A percentile compares a stretch with the other conserved stretches of the same genome.
Evolutionary conservation across 495 filamentous ascomycete species (phyloP).

Genomic region (Talaromyces ruber): DNA sequence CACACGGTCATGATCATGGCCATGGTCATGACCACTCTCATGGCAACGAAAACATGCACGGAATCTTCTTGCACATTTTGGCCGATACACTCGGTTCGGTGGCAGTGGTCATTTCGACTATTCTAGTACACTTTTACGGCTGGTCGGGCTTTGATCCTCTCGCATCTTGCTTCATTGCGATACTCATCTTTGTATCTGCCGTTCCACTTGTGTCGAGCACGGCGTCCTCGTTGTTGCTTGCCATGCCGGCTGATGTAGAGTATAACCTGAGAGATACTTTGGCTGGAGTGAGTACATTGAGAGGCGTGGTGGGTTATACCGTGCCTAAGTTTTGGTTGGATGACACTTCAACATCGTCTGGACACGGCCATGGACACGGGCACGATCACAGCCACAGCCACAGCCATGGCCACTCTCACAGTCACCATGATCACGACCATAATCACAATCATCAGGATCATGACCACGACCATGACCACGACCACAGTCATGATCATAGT

Average conservation of each 20-base stretch:
- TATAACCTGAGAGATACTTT: slow-evolving; percentile 82
- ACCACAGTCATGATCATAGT: slow-evolving; percentile 12
- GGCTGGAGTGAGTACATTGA: slow-evolving; percentile 69
- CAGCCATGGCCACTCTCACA: slow-evolving; percentile 11
- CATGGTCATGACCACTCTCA: slow-evolving; percentile 68
- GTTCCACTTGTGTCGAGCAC: slow-evolving; percentile 81
- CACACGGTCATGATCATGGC: slow-evolving; percentile 45
- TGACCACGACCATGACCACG: slow-evolving; percentile 2
- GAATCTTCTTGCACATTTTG: slow-evolving; percentile 95
- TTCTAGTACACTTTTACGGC: slow-evolving; percentile 72
- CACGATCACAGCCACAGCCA: slow-evolving; percentile 7
- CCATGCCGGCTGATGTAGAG: slow-evolving; percentile 77
- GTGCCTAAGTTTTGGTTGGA: slow-evolving; percentile 94
- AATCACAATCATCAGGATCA: slow-evolving; percentile 7
- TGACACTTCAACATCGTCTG: slow-evolving; percentile 42
- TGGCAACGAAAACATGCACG: slow-evolving; percentile 97
- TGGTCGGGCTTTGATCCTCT: slow-evolving; percentile 96
- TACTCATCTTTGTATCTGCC: slow-evolving; percentile 83
- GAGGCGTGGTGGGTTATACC: slow-evolving; percentile 78
- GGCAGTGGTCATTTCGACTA: slow-evolving; percentile 87
- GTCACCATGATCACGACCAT: slow-evolving; percentile 15
- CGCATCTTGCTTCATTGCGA: slow-evolving; percentile 87
- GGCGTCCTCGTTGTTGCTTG: slow-evolving; percentile 71
- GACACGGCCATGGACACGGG: slow-evolving; percentile 20
- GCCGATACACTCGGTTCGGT: slow-evolving; percentile 92